Percentiles rank a stretch among this genome's conserved stretches.
Evolutionary conservation across 331 rosid species (phyloP).

Genomic region (Telfairia occidentalis): DNA sequence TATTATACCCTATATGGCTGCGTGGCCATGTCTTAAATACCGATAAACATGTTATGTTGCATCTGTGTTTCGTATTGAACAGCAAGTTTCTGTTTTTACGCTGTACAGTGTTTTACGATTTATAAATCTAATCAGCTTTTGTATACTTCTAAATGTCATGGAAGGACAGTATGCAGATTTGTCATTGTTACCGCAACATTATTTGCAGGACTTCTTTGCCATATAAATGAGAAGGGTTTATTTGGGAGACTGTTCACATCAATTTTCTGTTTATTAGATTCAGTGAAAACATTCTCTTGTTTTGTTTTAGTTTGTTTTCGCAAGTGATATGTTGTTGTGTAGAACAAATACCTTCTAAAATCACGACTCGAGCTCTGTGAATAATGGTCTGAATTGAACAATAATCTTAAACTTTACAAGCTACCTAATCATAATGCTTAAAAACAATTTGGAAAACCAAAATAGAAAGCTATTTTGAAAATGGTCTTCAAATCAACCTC

Average conservation of each 20-base stretch:
- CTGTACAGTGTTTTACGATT: neutral
- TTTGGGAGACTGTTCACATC: neutral
- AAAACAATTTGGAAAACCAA: neutral
- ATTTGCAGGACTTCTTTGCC: neutral
- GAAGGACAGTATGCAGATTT: neutral
- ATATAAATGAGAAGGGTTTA: neutral
- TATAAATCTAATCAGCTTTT: neutral
- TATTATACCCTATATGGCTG: neutral
- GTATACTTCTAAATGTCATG: neutral
- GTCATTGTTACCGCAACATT: neutral
- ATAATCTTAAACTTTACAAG: neutral
- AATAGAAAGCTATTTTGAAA: neutral
- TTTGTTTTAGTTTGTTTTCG: neutral
- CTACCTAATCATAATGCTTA: neutral
- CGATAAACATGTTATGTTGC: neutral
- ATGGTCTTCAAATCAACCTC: neutral
- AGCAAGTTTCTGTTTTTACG: neutral
- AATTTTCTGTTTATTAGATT: neutral
- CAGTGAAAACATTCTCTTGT: neutral
- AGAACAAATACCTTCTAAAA: neutral
- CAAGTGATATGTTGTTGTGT: neutral
- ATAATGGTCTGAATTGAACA: neutral
- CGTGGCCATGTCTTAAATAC: neutral
- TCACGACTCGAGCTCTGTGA: neutral
- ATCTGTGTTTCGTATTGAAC: neutral